Conservation (phyloP, 352 stramenopile genomes). For the Pilasporangium apinafurcum region DNA sequence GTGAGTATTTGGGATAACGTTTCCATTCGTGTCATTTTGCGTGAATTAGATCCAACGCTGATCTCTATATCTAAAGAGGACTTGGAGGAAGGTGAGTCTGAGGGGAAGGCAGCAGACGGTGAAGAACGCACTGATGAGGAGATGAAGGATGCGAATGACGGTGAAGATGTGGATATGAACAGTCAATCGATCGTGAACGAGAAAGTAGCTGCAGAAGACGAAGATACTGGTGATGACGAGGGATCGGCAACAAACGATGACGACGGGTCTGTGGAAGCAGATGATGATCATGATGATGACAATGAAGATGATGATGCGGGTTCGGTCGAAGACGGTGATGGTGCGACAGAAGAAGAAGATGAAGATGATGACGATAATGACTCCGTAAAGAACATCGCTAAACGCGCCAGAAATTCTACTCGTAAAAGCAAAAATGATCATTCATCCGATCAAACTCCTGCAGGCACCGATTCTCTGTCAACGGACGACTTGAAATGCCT, state of each 20-base stretch:
- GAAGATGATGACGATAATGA: constrained; percentile 9
- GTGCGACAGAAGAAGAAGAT: constrained; percentile 23
- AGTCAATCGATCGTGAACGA: neutral
- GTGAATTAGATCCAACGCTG: constrained; percentile 67
- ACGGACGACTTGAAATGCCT: constrained; percentile 43
- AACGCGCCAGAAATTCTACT: too few relatives aligned
- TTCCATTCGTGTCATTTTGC: constrained; percentile 68
- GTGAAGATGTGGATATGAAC: neutral
- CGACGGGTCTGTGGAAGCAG: constrained; percentile 10
- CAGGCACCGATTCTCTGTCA: constrained; percentile 23
- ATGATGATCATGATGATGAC: constrained; percentile 29
- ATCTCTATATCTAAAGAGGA: constrained; percentile 29
- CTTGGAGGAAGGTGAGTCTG: neutral
- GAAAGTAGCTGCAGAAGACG: constrained; percentile 11
- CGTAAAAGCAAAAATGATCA: too few relatives aligned
- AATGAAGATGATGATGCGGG: constrained; percentile 23
- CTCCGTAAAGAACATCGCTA: constrained; percentile 11
- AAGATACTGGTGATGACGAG: too few relatives aligned
- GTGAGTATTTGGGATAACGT: constrained; percentile 84
- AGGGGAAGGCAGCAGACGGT: neutral
- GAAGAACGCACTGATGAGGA: neutral
- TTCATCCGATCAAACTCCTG: too few relatives aligned
- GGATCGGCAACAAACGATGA: constrained; percentile 26
- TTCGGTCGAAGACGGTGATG: constrained; percentile 24
- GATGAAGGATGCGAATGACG: neutral